A percentile compares a stretch with the other conserved stretches of the same genome.
Conservation (phyloP, 106 monocot genomes). For the Dendrobium huoshanense region DNA sequence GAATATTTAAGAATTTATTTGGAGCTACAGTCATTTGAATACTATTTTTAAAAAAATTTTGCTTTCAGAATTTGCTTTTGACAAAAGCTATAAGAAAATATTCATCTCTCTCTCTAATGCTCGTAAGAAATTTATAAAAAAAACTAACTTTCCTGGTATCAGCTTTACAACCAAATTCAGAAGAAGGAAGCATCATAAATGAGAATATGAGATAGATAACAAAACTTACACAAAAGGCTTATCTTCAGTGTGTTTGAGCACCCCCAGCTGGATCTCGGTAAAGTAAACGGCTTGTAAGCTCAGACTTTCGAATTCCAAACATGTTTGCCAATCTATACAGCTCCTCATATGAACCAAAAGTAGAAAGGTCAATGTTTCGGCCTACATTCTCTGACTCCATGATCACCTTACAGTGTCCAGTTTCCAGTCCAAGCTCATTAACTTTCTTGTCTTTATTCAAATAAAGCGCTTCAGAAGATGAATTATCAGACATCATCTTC, state of each 20-base stretch:
- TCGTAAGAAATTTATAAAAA: no score
- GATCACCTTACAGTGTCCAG: slow-evolving; percentile 71
- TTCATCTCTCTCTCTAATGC: no score
- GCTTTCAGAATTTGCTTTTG: no score
- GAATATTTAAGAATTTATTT: no score
- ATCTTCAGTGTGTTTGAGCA: slow-evolving; percentile 48
- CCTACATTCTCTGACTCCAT: slow-evolving; percentile 70
- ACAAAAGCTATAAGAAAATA: no score
- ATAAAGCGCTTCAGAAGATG: slow-evolving; percentile 8
- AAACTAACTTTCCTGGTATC: no score
- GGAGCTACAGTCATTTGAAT: no score
- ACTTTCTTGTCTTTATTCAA: slow-evolving; percentile 14
- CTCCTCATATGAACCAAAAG: slow-evolving; percentile 61
- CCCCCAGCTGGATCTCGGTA: slow-evolving; percentile 56
- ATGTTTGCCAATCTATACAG: slow-evolving; percentile 56
- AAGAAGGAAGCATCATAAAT: no score
- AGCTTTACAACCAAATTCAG: no score
- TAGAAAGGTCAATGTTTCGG: slow-evolving; percentile 58
- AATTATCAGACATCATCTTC: slow-evolving; percentile 11
- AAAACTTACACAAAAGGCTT: slow-evolving; percentile 48
- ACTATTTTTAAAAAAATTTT: no score
- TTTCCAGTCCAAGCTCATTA: slow-evolving; percentile 30
- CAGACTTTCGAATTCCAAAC: slow-evolving; percentile 58
- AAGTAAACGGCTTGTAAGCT: slow-evolving; percentile 44
- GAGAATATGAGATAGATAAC: no score